These are phyloP conservation scores for Neonectria ditissima DNA, from an alignment of 2,329 filamentous ascomycete species.

Conservation along the genomic window DNA sequence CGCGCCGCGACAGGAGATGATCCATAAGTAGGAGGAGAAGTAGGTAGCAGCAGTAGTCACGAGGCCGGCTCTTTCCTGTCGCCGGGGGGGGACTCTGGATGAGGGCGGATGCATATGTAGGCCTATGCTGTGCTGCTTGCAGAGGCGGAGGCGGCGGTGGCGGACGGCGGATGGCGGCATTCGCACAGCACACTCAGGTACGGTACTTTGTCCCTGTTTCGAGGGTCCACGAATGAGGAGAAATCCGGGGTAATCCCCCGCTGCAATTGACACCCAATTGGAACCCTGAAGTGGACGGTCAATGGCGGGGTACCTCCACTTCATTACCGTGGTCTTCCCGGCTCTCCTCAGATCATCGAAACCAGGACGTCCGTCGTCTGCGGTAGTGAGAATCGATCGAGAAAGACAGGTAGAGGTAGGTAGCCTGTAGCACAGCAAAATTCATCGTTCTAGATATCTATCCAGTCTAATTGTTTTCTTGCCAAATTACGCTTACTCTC, in stretches of 20 bases:
- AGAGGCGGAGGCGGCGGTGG: conserved; percentile 6
- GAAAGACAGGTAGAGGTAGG: background rate
- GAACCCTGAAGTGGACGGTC: background rate
- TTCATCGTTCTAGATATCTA: too few relatives aligned
- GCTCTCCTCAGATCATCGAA: conserved; percentile 6
- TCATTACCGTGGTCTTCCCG: background rate
- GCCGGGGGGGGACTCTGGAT: too few relatives aligned
- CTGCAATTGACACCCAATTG: conserved; percentile 3
- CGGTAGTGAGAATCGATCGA: background rate
- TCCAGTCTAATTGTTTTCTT: background rate
- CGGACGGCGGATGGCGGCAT: too few relatives aligned
- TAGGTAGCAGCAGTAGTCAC: too few relatives aligned
- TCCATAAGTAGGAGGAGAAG: too few relatives aligned
- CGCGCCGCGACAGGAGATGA: too few relatives aligned
- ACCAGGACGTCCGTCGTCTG: background rate
- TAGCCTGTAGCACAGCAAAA: background rate
- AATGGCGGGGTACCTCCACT: conserved; percentile 22
- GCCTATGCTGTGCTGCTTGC: conserved; percentile 7
- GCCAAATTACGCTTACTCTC: background rate
- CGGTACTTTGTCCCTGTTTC: background rate
- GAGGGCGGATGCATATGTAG: conserved; percentile 15
- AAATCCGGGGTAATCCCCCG: conserved; percentile 31
- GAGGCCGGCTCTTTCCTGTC: too few relatives aligned
- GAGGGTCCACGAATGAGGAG: conserved; percentile 26
- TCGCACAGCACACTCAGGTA: conserved; percentile 17